A percentile compares a stretch with the other conserved stretches of the same genome.
phyloP scores from a whole-genome alignment of 2,329 filamentous ascomycete species.

The Alternaria brassicicola region DNA sequence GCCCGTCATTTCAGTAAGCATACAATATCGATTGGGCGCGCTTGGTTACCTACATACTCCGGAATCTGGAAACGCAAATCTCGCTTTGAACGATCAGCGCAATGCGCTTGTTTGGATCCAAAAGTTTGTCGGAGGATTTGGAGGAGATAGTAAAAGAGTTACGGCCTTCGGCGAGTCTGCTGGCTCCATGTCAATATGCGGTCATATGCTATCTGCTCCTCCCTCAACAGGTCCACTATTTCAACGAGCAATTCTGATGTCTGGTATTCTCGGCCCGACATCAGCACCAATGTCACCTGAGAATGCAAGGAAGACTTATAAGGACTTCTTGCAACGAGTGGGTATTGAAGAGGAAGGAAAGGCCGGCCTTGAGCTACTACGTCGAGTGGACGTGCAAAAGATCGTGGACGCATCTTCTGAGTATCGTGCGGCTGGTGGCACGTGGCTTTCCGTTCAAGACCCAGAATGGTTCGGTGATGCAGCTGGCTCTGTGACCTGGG shows the following conservation, averaged over 20 bases:
- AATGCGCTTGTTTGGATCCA: constrained; percentile 47
- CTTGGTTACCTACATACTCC: constrained; percentile 50
- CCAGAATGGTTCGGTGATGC: constrained; percentile 21
- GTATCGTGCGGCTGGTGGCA: constrained; percentile 1
- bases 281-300: constrained; percentile 11
- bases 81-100: constrained; percentile 38
- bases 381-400: constrained; percentile 10
- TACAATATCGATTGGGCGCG: constrained; percentile 38
- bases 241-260: constrained; percentile 28
- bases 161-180: constrained; percentile 55
- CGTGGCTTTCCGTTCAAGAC: constrained; percentile 23
- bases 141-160: constrained; percentile 39
- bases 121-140: constrained; percentile 44
- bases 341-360: constrained; percentile 21
- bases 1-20: constrained; percentile 22
- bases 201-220: constrained; percentile 28
- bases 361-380: constrained; percentile 13
- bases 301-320: constrained; percentile 16
- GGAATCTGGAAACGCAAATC: constrained; percentile 39
- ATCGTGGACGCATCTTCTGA: constrained; percentile 20
- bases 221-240: constrained; percentile 26
- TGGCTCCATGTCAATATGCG: constrained; percentile 46
- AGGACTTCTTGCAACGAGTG: constrained; percentile 28
- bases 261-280: constrained; percentile 24
- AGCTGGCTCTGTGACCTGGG: constrained; percentile 23